Conservation (phyloP, 202 grass and related monocot genomes). For the Zoysia matrella region DNA sequence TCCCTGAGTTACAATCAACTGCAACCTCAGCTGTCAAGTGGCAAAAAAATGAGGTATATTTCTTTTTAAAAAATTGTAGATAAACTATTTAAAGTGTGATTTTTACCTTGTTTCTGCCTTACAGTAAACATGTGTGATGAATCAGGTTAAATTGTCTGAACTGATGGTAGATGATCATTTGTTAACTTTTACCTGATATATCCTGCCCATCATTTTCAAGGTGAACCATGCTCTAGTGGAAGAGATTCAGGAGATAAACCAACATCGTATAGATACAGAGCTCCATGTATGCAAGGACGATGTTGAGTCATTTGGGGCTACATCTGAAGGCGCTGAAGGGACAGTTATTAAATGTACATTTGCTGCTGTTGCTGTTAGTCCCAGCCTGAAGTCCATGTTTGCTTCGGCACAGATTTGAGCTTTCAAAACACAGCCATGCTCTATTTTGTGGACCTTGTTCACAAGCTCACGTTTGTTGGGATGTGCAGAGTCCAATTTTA, state of each 20-base stretch:
- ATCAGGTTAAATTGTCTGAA: not conserved
- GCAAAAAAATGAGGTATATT: slow-evolving; percentile 77
- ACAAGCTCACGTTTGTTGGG: slow-evolving; percentile 38
- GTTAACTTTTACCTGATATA: slow-evolving; percentile 17
- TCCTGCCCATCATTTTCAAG: slow-evolving; percentile 50
- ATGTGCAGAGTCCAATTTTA: slow-evolving; percentile 84
- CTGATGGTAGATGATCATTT: slow-evolving; percentile 15
- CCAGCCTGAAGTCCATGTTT: slow-evolving; percentile 49
- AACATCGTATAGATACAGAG: too few relatives aligned
- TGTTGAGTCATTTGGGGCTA: slow-evolving; percentile 56
- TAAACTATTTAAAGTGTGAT: slow-evolving; percentile 4
- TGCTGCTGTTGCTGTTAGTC: slow-evolving; percentile 82
- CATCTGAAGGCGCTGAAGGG: slow-evolving; percentile 63
- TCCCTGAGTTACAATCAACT: slow-evolving; percentile 80
- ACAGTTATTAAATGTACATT: slow-evolving; percentile 87
- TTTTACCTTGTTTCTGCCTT: not conserved
- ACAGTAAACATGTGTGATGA: not conserved
- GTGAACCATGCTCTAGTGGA: slow-evolving; percentile 53
- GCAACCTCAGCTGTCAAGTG: slow-evolving; percentile 73
- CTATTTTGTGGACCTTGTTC: not conserved
- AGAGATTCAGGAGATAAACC: too few relatives aligned
- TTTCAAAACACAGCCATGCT: not conserved
- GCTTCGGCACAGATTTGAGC: slow-evolving; percentile 60
- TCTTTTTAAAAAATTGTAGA: slow-evolving; percentile 10
- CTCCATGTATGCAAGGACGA: slow-evolving; percentile 36